Evolutionary conservation across 179 eudicot species (phyloP).

Genomic region (Patellifolia procumbens): DNA sequence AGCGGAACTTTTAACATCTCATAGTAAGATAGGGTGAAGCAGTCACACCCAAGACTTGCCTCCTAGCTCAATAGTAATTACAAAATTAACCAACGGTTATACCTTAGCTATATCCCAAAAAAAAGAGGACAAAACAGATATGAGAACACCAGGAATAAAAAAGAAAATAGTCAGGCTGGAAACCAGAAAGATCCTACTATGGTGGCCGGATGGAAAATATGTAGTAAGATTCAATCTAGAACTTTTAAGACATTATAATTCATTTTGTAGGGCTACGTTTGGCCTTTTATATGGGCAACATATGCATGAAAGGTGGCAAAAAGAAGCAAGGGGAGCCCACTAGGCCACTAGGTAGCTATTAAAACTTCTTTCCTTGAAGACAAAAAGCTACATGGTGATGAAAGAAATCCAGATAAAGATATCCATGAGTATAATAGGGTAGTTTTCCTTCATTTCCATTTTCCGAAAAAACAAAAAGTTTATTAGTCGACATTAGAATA

Average conservation of each 20-base stretch:
- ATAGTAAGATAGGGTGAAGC: background rate
- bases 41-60: background rate
- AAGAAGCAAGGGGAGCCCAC: too few relatives aligned
- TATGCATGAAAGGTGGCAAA: background rate
- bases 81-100: background rate
- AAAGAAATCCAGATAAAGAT: background rate
- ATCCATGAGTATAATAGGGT: background rate
- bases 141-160: background rate
- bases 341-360: background rate
- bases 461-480: background rate
- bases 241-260: too few relatives aligned
- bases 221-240: too few relatives aligned
- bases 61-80: background rate
- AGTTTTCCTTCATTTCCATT: background rate
- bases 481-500: background rate
- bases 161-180: background rate
- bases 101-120: background rate
- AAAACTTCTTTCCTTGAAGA: background rate
- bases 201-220: background rate
- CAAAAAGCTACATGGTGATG: background rate
- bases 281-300: background rate
- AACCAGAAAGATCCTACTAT: background rate
- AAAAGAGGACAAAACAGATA: background rate
- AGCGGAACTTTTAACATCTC: background rate
- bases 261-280: background rate